Percentiles rank a stretch among this genome's conserved stretches.
Evolutionary conservation across 1,284 basidiomycete species (phyloP).

Genomic region (Moesziomyces sp.): DNA sequence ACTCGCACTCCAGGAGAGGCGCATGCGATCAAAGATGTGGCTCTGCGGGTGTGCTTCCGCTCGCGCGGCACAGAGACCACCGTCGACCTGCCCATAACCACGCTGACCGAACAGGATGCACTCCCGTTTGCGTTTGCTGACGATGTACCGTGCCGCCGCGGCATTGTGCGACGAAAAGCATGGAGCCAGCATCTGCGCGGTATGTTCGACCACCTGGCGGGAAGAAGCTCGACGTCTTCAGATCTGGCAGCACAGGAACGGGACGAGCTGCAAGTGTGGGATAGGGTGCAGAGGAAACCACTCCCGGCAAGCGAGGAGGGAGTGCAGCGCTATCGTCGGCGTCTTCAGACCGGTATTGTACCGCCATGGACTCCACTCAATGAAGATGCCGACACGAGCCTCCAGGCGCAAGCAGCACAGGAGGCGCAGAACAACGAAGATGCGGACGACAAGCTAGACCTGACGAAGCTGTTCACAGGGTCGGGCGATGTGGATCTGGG

Average conservation of each 20-base stretch:
- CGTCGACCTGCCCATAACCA: constrained; percentile 21
- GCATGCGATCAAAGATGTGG: constrained; percentile 1
- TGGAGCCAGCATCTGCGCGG: background rate
- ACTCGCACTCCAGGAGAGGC: constrained; percentile 8
- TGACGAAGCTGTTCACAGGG: constrained; percentile 1
- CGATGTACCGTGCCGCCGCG: constrained; percentile 35
- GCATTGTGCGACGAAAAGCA: background rate
- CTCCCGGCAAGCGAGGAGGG: constrained; percentile 22
- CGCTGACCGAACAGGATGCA: constrained; percentile 14
- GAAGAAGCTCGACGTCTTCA: background rate
- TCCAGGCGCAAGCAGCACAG: constrained; percentile 1
- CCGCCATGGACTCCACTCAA: constrained; percentile 34
- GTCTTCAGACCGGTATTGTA: background rate
- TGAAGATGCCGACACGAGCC: background rate
- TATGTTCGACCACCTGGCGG: background rate
- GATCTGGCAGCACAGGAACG: background rate
- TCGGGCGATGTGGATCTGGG: constrained; percentile 27
- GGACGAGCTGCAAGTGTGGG: constrained; percentile 20
- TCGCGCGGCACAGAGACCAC: background rate
- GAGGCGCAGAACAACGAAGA: background rate
- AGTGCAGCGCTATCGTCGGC: constrained; percentile 5
- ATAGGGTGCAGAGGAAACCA: constrained; percentile 4
- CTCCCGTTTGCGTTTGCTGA: constrained; percentile 36
- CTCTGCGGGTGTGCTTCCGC: constrained; percentile 12
- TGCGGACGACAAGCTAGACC: background rate